These are phyloP conservation scores for Cyphellophora europaea DNA, from an alignment of 2,329 filamentous ascomycete species.

Conservation along the genomic window DNA sequence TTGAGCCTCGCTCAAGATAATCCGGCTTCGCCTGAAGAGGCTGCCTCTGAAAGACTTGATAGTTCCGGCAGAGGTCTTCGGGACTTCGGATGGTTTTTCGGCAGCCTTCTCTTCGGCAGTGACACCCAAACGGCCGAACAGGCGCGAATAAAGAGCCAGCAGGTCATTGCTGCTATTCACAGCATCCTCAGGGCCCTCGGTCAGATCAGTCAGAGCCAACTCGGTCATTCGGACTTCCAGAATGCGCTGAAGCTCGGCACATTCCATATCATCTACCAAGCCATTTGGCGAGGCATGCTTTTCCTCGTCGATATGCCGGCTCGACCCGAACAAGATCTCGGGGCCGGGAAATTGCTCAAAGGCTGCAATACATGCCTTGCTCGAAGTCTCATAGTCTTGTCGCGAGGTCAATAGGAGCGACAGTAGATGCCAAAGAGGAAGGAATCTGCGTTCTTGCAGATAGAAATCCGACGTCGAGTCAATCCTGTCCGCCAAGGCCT, in stretches of 20 bases:
- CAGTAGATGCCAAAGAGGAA: slow-evolving; percentile 87
- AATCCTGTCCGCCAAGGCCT: slow-evolving; percentile 47
- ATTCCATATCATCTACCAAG: slow-evolving; percentile 69
- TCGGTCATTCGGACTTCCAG: slow-evolving; percentile 97
- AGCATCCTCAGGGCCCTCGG: slow-evolving; percentile 74
- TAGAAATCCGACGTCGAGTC: background rate
- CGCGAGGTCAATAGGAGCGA: slow-evolving; percentile 76
- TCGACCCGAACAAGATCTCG: slow-evolving; percentile 48
- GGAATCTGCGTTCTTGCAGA: slow-evolving; percentile 38
- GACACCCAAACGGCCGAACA: slow-evolving; percentile 60
- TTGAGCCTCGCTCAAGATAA: slow-evolving; percentile 34
- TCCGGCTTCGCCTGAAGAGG: slow-evolving; percentile 60
- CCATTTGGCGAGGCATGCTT: slow-evolving; percentile 21
- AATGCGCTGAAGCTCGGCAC: slow-evolving; percentile 73
- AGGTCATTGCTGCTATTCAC: slow-evolving; percentile 85
- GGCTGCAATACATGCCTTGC: slow-evolving; percentile 76
- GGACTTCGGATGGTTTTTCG: slow-evolving; percentile 41
- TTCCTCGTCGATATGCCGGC: slow-evolving; percentile 17
- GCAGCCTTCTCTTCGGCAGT: slow-evolving; percentile 28
- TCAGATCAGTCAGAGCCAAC: slow-evolving; percentile 68
- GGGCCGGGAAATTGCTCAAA: slow-evolving; percentile 80
- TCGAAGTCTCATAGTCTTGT: slow-evolving; percentile 73
- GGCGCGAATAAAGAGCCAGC: slow-evolving; percentile 65
- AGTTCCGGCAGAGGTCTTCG: slow-evolving; percentile 63
- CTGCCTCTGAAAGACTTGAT: slow-evolving; percentile 62